Base-by-base conservation (phyloP, 345 rosid species). In the Eucalyptus dawsonii region DNA sequence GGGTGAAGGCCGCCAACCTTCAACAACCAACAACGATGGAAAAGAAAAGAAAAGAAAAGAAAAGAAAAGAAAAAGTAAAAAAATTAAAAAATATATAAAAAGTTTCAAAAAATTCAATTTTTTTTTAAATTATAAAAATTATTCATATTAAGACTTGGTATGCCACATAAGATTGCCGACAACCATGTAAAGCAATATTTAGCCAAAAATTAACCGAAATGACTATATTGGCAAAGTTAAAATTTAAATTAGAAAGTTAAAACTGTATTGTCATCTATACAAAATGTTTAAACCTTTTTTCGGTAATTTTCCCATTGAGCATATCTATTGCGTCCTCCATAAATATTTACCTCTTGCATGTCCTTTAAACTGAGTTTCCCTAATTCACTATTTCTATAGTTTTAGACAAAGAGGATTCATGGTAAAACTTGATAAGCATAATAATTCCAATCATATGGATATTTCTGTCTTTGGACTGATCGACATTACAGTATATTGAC, bases 141-240 rank as follows among this genome's bases (percentile, higher is more conserved):
- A 0, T 56, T 56, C 0, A 24, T 3, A 56, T 56, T 56, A 56
- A 1, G 1, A 24, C 1, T 0, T 0, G 2, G 13, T 56, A 24
- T 56, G 13, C 13, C 14, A 5, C 12, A 56, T 24, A 56, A 10
- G 14, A 56, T 24, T 29, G 0, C 0, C 1, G 6, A 1, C 13
- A 24, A 4, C 0, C 14, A 56, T 56, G 62, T 56, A 0, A 0
- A 0, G 14, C 29, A 4, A 10, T 9, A 24, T 56, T 4, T 24
- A 24, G 13, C 3, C 3, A 56, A 56, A 24, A 56, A 56, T 56
- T 56, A 56, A 24, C 13, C 0, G 3, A 24, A 9, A 24, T 0
- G 29, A 56, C 29, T 56, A 24, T 56, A 56, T 56, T n/a, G n/a
- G 0, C 62, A 56, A 56, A 24, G 2, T 4, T 24, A 24, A 56